These are phyloP conservation scores for Coffea canephora DNA, from an alignment of 257 asterid genomes.

Conservation along the genomic window DNA sequence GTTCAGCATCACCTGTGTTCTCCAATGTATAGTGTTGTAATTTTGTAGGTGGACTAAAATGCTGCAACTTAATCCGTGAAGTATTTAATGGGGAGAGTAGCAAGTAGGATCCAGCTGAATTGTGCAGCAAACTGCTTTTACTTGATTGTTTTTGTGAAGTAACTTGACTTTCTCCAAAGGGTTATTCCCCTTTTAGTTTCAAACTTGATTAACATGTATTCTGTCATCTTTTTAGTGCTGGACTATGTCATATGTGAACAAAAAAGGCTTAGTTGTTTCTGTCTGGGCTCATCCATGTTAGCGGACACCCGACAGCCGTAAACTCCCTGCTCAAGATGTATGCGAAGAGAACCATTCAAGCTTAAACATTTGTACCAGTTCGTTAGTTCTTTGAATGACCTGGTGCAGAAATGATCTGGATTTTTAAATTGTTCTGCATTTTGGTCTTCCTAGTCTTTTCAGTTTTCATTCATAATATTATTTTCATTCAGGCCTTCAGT, in stretches of 20 bases:
- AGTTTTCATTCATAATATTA: background rate
- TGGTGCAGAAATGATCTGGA: background rate
- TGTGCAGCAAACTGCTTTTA: background rate
- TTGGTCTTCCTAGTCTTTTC: background rate
- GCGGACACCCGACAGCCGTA: background rate
- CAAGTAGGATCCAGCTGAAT: background rate
- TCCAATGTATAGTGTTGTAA: slow-evolving; percentile 37
- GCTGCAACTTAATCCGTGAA: slow-evolving; percentile 5
- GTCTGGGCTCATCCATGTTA: background rate
- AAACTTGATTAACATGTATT: background rate
- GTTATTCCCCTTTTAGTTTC: background rate
- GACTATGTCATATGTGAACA: background rate
- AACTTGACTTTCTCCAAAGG: background rate
- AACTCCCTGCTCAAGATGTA: background rate
- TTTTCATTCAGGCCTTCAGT: background rate
- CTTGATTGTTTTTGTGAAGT: background rate
- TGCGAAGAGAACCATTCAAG: background rate
- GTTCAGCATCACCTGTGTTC: slow-evolving; percentile 16
- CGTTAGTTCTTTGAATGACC: background rate
- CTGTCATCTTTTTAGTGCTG: background rate
- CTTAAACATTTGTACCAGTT: background rate
- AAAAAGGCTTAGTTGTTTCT: background rate
- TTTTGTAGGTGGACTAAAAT: slow-evolving; percentile 32
- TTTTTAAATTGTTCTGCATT: background rate
- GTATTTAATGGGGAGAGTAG: background rate